Base-by-base conservation (phyloP, 352 stramenopile genomes). In the Phytophthora pinifolia region DNA sequence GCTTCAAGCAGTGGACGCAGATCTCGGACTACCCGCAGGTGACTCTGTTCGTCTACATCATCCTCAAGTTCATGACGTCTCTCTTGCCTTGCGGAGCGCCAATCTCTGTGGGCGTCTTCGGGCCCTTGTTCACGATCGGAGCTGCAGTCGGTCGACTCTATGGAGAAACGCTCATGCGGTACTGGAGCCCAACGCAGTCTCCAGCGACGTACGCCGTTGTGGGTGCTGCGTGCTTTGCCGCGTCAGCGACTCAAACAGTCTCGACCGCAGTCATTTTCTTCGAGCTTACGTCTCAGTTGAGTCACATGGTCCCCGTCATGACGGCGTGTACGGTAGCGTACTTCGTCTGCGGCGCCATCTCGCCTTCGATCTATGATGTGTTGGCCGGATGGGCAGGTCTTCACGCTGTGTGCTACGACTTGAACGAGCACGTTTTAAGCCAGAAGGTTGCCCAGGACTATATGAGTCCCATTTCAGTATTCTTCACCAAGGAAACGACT, bases 241-340 rank as follows among this genome's bases (percentile, higher is more conserved):
- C 90, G 2, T 96, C 89, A 6, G 91, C 92, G 9, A 98, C 94
- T 3, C 71, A 94, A 41, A 96, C 92, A 0, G 85, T 98, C 13
- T 97, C 84, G 0, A 94, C 84, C 0, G 79, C 82, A 1, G 82
- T 94, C 22, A 92, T 94, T 44, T 91, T 98, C 70, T 94, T 94
- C 46, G 84, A 94, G 50, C 72, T 94, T 17, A 92, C 84, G 2
- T 84, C 82, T 5, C 84, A 92, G 29, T 52, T 94, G 20, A 93
- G 83, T 54, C 83, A 94, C 68, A 89, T 94, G 76, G 77, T 92
- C 1, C 84, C 84, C 0, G 78, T 94, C 5, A 91, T 90, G 84
- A 68, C 96, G 18, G 76, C 79, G 18, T 91, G 82, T 27, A 82
- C 94, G 9, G 76, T 92, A 6, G 77, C 83, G 18, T 94, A 96